Evolutionary conservation across 345 rosid species (phyloP).

Genomic region (Pseudoturritis turrita): DNA sequence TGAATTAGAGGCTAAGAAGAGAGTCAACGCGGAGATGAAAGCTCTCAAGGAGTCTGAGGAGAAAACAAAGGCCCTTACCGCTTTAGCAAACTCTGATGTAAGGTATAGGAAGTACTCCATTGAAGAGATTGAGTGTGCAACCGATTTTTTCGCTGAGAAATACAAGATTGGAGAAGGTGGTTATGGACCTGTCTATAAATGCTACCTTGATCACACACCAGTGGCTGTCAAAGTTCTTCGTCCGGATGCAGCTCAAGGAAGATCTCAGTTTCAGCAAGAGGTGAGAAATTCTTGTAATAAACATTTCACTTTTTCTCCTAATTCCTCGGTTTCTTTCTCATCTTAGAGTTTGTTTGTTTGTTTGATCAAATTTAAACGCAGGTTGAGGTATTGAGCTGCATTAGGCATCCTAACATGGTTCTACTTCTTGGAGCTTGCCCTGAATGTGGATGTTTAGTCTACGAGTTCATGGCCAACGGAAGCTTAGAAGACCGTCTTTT

Average conservation of each 20-base stretch:
- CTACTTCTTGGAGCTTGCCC: constrained; percentile 91
- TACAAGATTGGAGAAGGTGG: constrained; percentile 97
- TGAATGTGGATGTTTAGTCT: constrained; percentile 79
- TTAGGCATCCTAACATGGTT: constrained; percentile 92
- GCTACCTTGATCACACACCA: constrained; percentile 74
- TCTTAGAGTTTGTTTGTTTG: not conserved
- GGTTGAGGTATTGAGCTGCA: constrained; percentile 87
- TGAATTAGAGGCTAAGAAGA: constrained; percentile 67
- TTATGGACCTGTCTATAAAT: constrained; percentile 87
- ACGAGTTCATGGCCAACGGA: constrained; percentile 89
- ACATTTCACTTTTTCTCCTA: not conserved
- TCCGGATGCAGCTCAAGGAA: constrained; percentile 96
- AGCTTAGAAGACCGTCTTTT: constrained; percentile 87
- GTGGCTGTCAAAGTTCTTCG: constrained; percentile 91
- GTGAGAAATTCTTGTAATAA: constrained; percentile 14
- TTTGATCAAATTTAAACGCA: constrained; percentile 19
- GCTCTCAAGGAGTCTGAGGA: constrained; percentile 70
- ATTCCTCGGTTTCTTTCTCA: not conserved
- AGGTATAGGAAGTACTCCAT: constrained; percentile 77
- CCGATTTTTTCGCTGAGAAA: constrained; percentile 55
- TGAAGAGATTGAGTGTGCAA: constrained; percentile 79
- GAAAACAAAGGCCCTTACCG: constrained; percentile 65
- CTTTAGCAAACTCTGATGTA: constrained; percentile 47
- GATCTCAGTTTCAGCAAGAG: constrained; percentile 95
- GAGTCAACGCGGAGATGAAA: constrained; percentile 75